These are phyloP conservation scores for Phytophthora tentaculata DNA, from an alignment of 352 stramenopile species.

Conservation along the genomic window DNA sequence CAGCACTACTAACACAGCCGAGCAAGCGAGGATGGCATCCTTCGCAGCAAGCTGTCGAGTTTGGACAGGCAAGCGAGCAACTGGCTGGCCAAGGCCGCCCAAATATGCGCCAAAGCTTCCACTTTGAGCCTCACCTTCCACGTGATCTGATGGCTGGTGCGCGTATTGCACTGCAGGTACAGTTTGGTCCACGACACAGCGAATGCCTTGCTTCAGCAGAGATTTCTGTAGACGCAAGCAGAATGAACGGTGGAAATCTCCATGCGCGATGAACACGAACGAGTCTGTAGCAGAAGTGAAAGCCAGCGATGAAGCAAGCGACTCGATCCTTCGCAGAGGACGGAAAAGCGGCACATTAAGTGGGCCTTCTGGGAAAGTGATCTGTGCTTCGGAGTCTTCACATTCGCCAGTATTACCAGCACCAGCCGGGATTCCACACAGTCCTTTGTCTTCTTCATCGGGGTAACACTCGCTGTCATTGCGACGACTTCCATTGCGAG, in stretches of 20 bases:
- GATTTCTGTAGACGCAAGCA: slow-evolving; percentile 63
- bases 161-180: slow-evolving; percentile 56
- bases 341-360: slow-evolving; percentile 33
- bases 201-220: slow-evolving; percentile 64
- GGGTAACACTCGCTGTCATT: slow-evolving; percentile 24
- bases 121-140: slow-evolving; percentile 18
- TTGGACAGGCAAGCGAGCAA: slow-evolving; percentile 48
- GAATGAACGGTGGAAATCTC: slow-evolving; percentile 76
- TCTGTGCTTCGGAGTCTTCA: slow-evolving; percentile 29
- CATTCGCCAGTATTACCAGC: slow-evolving; percentile 21
- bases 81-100: slow-evolving; percentile 11
- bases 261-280: slow-evolving; percentile 81
- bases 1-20: slow-evolving; percentile 71
- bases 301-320: slow-evolving; percentile 29
- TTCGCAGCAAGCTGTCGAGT: slow-evolving; percentile 75
- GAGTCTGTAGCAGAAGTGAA: slow-evolving; percentile 32
- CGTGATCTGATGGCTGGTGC: slow-evolving; percentile 29
- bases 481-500: slow-evolving; percentile 24
- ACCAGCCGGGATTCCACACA: slow-evolving; percentile 11
- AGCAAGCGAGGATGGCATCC: slow-evolving; percentile 72
- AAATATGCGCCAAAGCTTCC: slow-evolving; percentile 21
- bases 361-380: slow-evolving; percentile 23
- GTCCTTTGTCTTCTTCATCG: slow-evolving; percentile 27
- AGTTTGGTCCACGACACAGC: slow-evolving; percentile 61
- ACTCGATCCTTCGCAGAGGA: slow-evolving; percentile 27